Conservation (phyloP, 371 early-diverging fungal genomes). For the Rhizopus microsporus region DNA sequence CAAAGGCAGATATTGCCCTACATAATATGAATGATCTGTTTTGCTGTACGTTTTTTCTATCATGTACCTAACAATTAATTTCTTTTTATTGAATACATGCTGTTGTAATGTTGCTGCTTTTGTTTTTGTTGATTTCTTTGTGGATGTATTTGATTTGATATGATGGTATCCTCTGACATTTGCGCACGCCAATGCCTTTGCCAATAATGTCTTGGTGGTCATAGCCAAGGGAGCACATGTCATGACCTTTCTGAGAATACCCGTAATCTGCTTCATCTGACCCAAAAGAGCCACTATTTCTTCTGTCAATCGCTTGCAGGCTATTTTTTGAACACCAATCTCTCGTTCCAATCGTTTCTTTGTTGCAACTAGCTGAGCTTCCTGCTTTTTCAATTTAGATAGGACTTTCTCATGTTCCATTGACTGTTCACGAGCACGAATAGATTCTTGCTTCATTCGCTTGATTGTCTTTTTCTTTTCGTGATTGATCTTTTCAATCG, state of each 20-base stretch:
- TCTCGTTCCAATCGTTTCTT: slow-evolving; percentile 35
- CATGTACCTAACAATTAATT: slow-evolving; percentile 20
- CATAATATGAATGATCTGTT: not conserved
- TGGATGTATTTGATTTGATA: slow-evolving; percentile 15
- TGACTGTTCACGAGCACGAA: slow-evolving; percentile 61
- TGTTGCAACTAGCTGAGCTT: slow-evolving; percentile 37
- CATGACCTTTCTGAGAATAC: slow-evolving; percentile 27
- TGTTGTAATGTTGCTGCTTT: slow-evolving; percentile 29
- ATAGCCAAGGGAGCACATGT: slow-evolving; percentile 1
- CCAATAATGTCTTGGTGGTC: slow-evolving; percentile 40
- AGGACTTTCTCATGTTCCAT: slow-evolving; percentile 67
- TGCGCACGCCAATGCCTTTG: slow-evolving; percentile 42
- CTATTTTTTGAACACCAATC: slow-evolving; percentile 22
- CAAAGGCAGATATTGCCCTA: slow-evolving; percentile 26
- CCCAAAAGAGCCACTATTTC: slow-evolving; percentile 27
- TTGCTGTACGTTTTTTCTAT: not conserved
- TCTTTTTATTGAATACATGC: slow-evolving; percentile 34
- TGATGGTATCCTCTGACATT: slow-evolving; percentile 25
- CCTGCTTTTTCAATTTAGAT: slow-evolving; percentile 61
- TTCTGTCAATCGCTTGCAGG: slow-evolving; percentile 32
- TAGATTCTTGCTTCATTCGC: slow-evolving; percentile 71
- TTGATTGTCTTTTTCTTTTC: slow-evolving; percentile 77
- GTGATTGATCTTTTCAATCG: slow-evolving; percentile 55
- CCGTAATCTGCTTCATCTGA: slow-evolving; percentile 39
- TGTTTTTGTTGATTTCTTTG: slow-evolving; percentile 11